These are phyloP conservation scores for Sporisorium iseilematis-ciliati DNA, from an alignment of 1,284 basidiomycete species.

Conservation along the genomic window DNA sequence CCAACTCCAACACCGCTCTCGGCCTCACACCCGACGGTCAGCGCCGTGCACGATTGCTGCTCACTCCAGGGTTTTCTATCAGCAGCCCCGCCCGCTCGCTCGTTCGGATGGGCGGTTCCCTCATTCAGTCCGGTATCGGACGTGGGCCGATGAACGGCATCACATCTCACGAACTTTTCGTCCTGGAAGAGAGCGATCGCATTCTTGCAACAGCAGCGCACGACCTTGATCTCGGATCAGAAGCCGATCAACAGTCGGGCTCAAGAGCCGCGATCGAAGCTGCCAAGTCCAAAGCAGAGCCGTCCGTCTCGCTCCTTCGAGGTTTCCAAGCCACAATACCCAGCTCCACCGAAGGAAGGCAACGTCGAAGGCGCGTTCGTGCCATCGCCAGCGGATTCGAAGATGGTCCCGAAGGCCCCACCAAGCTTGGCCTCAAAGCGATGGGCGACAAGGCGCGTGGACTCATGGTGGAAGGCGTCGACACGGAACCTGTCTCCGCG, in stretches of 20 bases:
- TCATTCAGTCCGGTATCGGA: conserved; percentile 57
- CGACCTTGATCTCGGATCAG: conserved; percentile 44
- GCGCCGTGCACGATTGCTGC: conserved; percentile 52
- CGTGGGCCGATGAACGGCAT: conserved; percentile 58
- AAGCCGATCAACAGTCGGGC: conserved; percentile 6
- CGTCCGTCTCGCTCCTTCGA: conserved; percentile 63
- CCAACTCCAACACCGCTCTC: conserved; percentile 58
- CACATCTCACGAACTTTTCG: conserved; percentile 64
- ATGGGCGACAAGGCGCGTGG: conserved; percentile 64
- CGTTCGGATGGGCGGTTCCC: conserved; percentile 61
- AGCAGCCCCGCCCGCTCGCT: conserved; percentile 63
- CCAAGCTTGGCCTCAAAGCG: conserved; percentile 58
- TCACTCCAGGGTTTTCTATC: conserved; percentile 60
- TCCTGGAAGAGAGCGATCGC: conserved; percentile 65
- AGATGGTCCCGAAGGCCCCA: conserved; percentile 49
- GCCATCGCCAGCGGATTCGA: conserved; percentile 52
- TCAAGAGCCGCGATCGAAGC: conserved; percentile 34
- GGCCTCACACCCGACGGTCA: conserved; percentile 53
- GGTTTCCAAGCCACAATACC: conserved; percentile 69
- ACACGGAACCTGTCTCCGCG: conserved; percentile 37
- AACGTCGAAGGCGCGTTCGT: conserved; percentile 56
- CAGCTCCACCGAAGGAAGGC: conserved; percentile 55
- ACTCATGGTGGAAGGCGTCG: conserved; percentile 53
- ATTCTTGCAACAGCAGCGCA: conserved; percentile 59
- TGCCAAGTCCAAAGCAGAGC: conserved; percentile 31